Evolutionary conservation across 2,329 filamentous ascomycete genomes (phyloP).

Genomic region (Fusarium anthophilum): DNA sequence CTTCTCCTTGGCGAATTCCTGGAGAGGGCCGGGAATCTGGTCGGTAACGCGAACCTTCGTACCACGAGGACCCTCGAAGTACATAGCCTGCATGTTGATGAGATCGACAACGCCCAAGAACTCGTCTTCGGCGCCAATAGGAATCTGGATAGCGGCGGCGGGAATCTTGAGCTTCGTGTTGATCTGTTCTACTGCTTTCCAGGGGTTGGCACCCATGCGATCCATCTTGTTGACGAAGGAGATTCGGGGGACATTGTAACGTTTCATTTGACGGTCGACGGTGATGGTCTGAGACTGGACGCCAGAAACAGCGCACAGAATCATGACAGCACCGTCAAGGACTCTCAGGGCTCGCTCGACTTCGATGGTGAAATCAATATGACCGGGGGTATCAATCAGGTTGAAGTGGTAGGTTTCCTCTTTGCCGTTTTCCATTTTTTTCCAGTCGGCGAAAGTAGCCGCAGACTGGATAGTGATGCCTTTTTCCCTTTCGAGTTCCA

Average conservation of each 20-base stretch:
- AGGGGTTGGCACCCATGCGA: constrained; percentile 97
- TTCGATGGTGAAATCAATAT: constrained; percentile 99
- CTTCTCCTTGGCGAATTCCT: constrained; percentile 81
- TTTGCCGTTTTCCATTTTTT: constrained; percentile 82
- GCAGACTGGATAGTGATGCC: constrained; percentile 99
- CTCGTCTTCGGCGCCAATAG: constrained; percentile 90
- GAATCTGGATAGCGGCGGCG: constrained; percentile 92
- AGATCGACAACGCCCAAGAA: constrained; percentile 94
- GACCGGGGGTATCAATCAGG: constrained; percentile 96
- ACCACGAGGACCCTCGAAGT: constrained; percentile 87
- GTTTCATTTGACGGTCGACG: constrained; percentile 97
- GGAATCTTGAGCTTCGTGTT: constrained; percentile 94
- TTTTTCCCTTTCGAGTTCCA: constrained; percentile 98
- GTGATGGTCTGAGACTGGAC: constrained; percentile 99
- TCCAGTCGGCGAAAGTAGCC: constrained; percentile 97
- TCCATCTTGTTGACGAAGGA: constrained; percentile 99
- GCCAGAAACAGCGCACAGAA: constrained; percentile 95
- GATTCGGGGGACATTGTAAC: constrained; percentile 94
- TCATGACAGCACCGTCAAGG: constrained; percentile 97
- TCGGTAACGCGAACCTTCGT: constrained; percentile 80
- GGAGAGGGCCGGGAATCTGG: constrained; percentile 83
- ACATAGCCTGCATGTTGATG: constrained; percentile 90
- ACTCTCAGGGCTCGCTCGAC: constrained; percentile 95
- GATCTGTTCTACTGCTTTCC: constrained; percentile 97
- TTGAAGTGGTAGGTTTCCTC: constrained; percentile 97